Percentiles rank a stretch among this genome's conserved stretches.
Conservation (phyloP, 495 filamentous ascomycete genomes). For the Talaromyces trachyspermus region DNA sequence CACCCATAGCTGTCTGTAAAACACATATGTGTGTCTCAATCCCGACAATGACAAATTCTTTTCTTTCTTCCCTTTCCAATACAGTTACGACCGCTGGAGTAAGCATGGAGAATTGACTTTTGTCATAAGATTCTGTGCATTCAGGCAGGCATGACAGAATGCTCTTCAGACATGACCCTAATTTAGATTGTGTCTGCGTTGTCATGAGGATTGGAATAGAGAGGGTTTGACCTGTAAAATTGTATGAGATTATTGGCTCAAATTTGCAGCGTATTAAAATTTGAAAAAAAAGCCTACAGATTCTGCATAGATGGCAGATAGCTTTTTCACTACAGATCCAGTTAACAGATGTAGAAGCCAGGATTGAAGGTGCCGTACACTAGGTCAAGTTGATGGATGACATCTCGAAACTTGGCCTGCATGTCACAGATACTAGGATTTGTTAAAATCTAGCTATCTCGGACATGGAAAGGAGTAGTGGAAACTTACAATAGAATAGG, state of each 20-base stretch:
- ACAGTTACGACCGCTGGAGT: not conserved
- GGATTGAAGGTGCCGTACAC: not conserved
- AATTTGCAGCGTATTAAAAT: not conserved
- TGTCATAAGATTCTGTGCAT: not conserved
- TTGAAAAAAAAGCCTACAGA: not conserved
- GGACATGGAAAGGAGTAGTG: not conserved
- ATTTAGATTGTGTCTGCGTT: not conserved
- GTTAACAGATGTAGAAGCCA: not conserved
- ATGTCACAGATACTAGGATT: not conserved
- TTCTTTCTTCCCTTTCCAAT: not conserved
- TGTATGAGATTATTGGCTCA: not conserved
- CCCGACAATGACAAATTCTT: not conserved
- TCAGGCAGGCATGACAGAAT: not conserved
- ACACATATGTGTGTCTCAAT: not conserved
- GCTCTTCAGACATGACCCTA: not conserved
- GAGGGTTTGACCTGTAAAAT: not conserved
- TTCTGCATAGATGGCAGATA: not conserved
- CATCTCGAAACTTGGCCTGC: not conserved
- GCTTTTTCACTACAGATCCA: not conserved
- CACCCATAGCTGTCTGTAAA: not conserved
- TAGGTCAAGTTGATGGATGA: not conserved
- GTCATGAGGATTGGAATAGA: not conserved
- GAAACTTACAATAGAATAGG: not conserved
- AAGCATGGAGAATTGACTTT: not conserved
- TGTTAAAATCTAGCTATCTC: not conserved